phyloP scores from a whole-genome alignment of 495 filamentous ascomycete genomes.

The Penicillium odoratum region DNA sequence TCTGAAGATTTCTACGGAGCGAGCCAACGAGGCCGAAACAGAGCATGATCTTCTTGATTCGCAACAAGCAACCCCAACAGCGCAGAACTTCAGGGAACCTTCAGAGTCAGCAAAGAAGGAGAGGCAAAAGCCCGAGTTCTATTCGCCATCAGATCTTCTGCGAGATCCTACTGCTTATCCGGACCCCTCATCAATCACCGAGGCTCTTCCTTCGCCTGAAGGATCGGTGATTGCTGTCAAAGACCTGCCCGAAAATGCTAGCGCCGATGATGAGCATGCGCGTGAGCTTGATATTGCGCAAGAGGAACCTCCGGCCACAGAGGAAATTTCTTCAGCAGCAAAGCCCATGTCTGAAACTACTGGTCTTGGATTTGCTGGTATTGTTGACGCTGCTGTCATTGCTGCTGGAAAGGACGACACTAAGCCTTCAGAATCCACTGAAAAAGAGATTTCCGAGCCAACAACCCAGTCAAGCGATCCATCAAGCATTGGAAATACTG shows the following conservation, averaged over 20 bases:
- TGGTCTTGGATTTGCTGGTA: slow-evolving; percentile 22
- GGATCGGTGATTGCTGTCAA: slow-evolving; percentile 34
- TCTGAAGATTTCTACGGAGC: slow-evolving; percentile 25
- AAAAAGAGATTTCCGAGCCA: slow-evolving; percentile 2
- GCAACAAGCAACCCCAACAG: slow-evolving; percentile 30
- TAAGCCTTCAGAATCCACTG: slow-evolving; percentile 1
- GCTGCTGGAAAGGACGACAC: slow-evolving; percentile 19
- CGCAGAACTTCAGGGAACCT: slow-evolving; percentile 13
- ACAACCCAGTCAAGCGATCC: not conserved
- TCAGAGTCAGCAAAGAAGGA: slow-evolving; percentile 23
- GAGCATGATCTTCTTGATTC: slow-evolving; percentile 26
- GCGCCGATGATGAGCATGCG: slow-evolving; percentile 11
- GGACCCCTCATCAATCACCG: slow-evolving; percentile 23
- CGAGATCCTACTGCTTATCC: slow-evolving; percentile 33
- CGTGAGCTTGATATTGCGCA: slow-evolving; percentile 10
- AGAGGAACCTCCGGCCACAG: not conserved
- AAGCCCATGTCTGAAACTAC: slow-evolving; percentile 2
- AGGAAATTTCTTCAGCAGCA: slow-evolving; percentile 26
- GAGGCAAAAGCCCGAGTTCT: slow-evolving; percentile 46
- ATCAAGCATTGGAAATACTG: not conserved
- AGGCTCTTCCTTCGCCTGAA: slow-evolving; percentile 36
- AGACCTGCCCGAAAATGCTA: slow-evolving; percentile 5
- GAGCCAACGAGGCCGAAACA: slow-evolving; percentile 12
- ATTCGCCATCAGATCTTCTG: slow-evolving; percentile 47
- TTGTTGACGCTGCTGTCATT: slow-evolving; percentile 33